phyloP scores from a whole-genome alignment of 2,329 filamentous ascomycete species.

The Alternaria gansuensis region DNA sequence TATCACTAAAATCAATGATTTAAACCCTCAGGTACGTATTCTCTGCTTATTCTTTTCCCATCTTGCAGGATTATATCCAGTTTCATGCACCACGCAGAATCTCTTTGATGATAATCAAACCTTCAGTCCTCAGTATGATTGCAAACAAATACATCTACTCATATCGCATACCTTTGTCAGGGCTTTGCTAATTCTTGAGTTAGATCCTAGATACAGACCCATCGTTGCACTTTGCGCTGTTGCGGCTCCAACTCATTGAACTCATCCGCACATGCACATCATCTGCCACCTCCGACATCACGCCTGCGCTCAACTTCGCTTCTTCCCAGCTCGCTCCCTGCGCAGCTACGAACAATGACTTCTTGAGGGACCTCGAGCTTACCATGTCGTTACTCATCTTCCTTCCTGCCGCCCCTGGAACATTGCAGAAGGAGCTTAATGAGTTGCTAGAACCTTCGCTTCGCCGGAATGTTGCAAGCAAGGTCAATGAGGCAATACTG shows the following conservation, averaged over 20 bases:
- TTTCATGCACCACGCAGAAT: slow-evolving; percentile 99
- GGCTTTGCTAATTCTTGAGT: slow-evolving; percentile 35
- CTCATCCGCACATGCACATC: slow-evolving; percentile 81
- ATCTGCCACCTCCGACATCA: slow-evolving; percentile 74
- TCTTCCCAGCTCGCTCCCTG: slow-evolving; percentile 86
- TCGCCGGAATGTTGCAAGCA: slow-evolving; percentile 81
- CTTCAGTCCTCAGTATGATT: slow-evolving; percentile 89
- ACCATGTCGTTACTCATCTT: slow-evolving; percentile 95
- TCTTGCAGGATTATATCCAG: slow-evolving; percentile 89
- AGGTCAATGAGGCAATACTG: slow-evolving; percentile 89
- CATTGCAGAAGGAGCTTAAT: slow-evolving; percentile 77
- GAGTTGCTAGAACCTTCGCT: slow-evolving; percentile 81
- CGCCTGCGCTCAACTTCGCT: slow-evolving; percentile 84
- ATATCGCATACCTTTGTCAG: slow-evolving; percentile 18
- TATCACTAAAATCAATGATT: slow-evolving; percentile 85
- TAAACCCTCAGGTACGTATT: slow-evolving; percentile 84
- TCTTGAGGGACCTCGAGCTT: slow-evolving; percentile 85
- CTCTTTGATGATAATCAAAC: slow-evolving; percentile 85
- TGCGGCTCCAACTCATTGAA: slow-evolving; percentile 92
- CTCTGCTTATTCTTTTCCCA: slow-evolving; percentile 8
- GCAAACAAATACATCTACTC: slow-evolving; percentile 27
- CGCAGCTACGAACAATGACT: slow-evolving; percentile 81
- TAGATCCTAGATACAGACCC: slow-evolving; percentile 89
- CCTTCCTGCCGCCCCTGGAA: slow-evolving; percentile 67
- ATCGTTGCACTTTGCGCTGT: slow-evolving; percentile 84